Evolutionary conservation across 305 asterid species (phyloP).

Genomic region (Withania somnifera): DNA sequence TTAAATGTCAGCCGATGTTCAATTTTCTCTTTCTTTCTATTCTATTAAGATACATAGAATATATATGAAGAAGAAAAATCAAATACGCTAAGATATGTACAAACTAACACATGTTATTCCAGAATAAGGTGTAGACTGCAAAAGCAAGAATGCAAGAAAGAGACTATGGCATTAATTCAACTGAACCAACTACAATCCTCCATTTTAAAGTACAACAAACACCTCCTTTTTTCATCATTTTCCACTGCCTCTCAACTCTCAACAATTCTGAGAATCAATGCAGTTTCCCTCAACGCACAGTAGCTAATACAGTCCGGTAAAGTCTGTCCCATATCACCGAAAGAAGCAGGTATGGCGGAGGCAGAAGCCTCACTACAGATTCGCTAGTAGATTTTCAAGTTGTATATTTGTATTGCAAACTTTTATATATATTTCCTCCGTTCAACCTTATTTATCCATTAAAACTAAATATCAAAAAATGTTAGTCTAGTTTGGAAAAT

Average conservation of each 20-base stretch:
- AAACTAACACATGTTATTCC: background rate
- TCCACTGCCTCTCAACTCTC: slow-evolving; percentile 26
- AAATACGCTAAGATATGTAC: too few species aligned
- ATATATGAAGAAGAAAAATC: too few species aligned
- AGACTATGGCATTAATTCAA: slow-evolving; percentile 35
- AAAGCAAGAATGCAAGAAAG: background rate
- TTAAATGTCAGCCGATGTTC: too few species aligned
- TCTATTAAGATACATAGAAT: too few species aligned
- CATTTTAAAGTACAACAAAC: slow-evolving; percentile 15
- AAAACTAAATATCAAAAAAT: too few species aligned
- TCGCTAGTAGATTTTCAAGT: background rate
- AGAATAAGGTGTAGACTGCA: background rate
- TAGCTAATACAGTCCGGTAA: slow-evolving; percentile 72
- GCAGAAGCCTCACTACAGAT: background rate
- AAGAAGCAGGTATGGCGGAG: slow-evolving; percentile 34
- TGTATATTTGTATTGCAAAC: background rate
- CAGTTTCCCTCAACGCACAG: slow-evolving; percentile 39
- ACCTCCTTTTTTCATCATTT: slow-evolving; percentile 17
- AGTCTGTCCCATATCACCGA: slow-evolving; percentile 49
- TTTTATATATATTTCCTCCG: too few species aligned
- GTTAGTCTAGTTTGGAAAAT: too few species aligned
- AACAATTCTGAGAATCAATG: slow-evolving; percentile 17
- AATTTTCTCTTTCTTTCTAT: too few species aligned
- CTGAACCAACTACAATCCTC: slow-evolving; percentile 46
- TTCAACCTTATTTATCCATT: too few species aligned